Evolutionary conservation across 2,329 filamentous ascomycete species (phyloP).

Genomic region (Microthyrium microscopicum): DNA sequence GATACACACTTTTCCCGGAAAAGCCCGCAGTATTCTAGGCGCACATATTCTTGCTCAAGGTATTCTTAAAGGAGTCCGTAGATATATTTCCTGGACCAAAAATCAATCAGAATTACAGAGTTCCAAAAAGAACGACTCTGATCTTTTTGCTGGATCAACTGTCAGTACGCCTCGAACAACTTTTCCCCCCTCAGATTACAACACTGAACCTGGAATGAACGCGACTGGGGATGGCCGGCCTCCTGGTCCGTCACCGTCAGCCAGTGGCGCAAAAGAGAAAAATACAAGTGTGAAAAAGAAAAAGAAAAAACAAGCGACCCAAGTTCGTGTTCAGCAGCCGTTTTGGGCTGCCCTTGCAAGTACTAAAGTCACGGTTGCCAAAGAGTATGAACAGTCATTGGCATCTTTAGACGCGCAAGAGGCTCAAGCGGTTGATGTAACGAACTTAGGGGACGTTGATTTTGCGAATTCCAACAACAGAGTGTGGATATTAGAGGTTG

Average conservation of each 20-base stretch:
- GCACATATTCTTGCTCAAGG: constrained; percentile 64
- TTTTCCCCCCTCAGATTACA: constrained; percentile 21
- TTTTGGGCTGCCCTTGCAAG: constrained; percentile 89
- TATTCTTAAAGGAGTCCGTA: constrained; percentile 50
- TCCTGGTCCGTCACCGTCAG: constrained; percentile 32
- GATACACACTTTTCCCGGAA: constrained; percentile 2
- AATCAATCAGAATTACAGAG: constrained; percentile 17
- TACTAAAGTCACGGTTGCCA: constrained; percentile 91
- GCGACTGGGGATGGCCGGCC: constrained; percentile 31
- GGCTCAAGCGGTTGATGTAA: constrained; percentile 58
- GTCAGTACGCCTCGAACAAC: constrained; percentile 8
- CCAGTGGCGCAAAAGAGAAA: constrained; percentile 39
- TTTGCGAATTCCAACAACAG: constrained; percentile 53
- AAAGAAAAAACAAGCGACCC: constrained; percentile 77
- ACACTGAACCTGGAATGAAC: too few relatives aligned
- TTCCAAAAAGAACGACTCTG: constrained; percentile 29
- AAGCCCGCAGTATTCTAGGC: constrained; percentile 42
- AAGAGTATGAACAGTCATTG: constrained; percentile 59
- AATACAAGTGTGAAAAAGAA: constrained; percentile 50
- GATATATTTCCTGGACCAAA: constrained; percentile 21
- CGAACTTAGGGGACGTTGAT: constrained; percentile 59
- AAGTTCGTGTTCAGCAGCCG: constrained; percentile 78
- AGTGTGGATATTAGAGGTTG: constrained; percentile 69
- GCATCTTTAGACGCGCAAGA: constrained; percentile 56
- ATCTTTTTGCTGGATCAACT: constrained; percentile 1